Percentiles rank a stretch among this genome's conserved stretches.
Conservation (phyloP, 306 rosid species). For the Lithocarpus polystachyus region DNA sequence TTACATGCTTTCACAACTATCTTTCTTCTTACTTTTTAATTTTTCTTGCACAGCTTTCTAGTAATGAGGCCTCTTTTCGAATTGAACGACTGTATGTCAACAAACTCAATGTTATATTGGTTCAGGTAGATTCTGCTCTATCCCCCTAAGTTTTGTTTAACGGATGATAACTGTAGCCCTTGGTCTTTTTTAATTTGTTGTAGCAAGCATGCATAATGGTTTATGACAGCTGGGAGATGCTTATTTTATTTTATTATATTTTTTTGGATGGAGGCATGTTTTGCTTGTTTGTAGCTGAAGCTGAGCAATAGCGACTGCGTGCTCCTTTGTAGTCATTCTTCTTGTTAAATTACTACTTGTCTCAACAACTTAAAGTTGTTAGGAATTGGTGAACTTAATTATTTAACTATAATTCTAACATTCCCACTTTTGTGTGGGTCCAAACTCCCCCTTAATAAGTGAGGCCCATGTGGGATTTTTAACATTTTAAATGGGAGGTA, state of each 20-base stretch:
- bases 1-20: neutral
- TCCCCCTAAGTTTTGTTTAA: neutral
- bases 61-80: conserved; percentile 86
- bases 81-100: conserved; percentile 89
- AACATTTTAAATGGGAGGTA: too few species aligned
- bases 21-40: conserved; percentile 2
- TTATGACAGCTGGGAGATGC: neutral
- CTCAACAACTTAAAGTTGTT: too few species aligned
- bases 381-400: too few species aligned
- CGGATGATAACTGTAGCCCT: neutral
- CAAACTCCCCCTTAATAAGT: too few species aligned
- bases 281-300: neutral
- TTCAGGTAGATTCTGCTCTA: conserved; percentile 58
- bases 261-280: neutral
- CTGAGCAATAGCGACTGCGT: neutral
- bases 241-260: neutral
- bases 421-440: too few species aligned
- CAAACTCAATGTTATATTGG: conserved; percentile 94
- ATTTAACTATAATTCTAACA: too few species aligned
- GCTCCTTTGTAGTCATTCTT: neutral
- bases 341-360: too few species aligned
- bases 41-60: conserved; percentile 61
- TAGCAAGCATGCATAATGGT: neutral
- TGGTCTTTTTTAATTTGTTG: neutral
- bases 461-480: too few species aligned